A percentile compares a stretch with the other conserved stretches of the same genome.
Conservation (phyloP, 768 basidiomycete genomes). For the Rhizopogon vinicolor region DNA sequence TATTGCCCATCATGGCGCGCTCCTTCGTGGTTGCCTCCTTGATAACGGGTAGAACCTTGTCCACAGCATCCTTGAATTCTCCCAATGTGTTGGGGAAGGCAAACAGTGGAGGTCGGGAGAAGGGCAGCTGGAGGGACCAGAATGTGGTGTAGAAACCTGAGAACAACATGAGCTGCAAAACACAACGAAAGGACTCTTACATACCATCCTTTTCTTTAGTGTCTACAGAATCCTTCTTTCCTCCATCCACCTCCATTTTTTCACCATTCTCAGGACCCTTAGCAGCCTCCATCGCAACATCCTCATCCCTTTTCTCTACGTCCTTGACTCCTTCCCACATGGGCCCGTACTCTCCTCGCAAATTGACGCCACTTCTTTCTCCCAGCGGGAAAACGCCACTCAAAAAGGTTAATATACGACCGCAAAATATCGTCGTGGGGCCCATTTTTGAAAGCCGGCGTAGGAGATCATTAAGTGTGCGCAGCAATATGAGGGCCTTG, state of each 20-base stretch:
- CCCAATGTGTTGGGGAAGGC: conserved; percentile 49
- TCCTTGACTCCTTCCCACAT: conserved; percentile 66
- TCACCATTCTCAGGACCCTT: conserved; percentile 34
- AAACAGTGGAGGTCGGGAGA: conserved; percentile 77
- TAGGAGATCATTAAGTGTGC: conserved; percentile 83
- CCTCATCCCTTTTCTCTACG: conserved; percentile 29
- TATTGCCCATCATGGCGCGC: conserved; percentile 81
- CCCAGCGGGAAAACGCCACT: conserved; percentile 83
- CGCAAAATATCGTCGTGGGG: conserved; percentile 81
- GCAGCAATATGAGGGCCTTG: conserved; percentile 79
- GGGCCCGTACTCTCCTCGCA: conserved; percentile 83
- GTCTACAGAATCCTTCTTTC: conserved; percentile 31
- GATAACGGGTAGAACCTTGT: conserved; percentile 72
- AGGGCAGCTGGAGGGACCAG: conserved; percentile 84
- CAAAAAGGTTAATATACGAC: conserved; percentile 83
- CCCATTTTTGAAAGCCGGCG: conserved; percentile 85
- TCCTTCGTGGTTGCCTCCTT: conserved; percentile 87
- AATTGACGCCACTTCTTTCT: conserved; percentile 87
- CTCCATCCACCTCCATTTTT: conserved; percentile 62
- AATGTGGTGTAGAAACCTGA: conserved; percentile 82
- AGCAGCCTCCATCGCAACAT: conserved; percentile 23
- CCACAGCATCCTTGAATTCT: conserved; percentile 66
- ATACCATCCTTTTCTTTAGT: conserved; percentile 54
- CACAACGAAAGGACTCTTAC: conserved; percentile 4
- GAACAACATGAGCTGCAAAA: conserved; percentile 4